Conservation (phyloP, 2,329 filamentous ascomycete species). For the Penicillium verrucosum region DNA sequence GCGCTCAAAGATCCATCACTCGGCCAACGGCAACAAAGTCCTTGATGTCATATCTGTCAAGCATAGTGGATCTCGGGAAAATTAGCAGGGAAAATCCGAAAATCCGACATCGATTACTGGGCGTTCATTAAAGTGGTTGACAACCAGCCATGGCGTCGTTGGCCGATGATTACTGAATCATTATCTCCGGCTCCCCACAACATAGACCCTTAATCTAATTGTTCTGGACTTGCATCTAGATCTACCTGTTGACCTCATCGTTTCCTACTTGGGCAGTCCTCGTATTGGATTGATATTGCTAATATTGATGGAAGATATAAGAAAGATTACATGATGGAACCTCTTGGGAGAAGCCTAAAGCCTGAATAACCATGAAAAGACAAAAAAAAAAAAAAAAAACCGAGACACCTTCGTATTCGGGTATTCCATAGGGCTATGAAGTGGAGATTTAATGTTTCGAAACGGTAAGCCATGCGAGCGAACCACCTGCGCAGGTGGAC, state of each 20-base stretch:
- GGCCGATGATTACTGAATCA: neutral
- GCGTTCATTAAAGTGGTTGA: neutral
- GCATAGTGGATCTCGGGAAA: neutral
- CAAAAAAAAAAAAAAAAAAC: neutral
- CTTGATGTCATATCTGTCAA: slow-evolving; percentile 3
- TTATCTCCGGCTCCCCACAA: neutral
- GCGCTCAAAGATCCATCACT: neutral
- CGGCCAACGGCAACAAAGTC: neutral
- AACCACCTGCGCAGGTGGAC: neutral
- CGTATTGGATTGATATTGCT: neutral
- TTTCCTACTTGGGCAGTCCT: neutral
- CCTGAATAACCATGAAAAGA: neutral
- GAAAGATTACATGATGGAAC: no score
- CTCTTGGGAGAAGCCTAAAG: neutral
- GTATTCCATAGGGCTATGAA: neutral
- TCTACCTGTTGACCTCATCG: neutral
- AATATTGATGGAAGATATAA: neutral
- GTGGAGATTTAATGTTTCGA: neutral
- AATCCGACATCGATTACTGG: neutral
- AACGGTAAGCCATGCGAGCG: slow-evolving; percentile 1
- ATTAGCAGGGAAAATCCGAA: neutral
- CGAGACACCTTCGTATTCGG: neutral
- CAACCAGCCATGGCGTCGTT: neutral
- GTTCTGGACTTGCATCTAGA: neutral
- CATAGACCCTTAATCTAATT: neutral